Base-by-base conservation (phyloP, 2,329 filamentous ascomycete species). In the Trichoderma guizhouense region DNA sequence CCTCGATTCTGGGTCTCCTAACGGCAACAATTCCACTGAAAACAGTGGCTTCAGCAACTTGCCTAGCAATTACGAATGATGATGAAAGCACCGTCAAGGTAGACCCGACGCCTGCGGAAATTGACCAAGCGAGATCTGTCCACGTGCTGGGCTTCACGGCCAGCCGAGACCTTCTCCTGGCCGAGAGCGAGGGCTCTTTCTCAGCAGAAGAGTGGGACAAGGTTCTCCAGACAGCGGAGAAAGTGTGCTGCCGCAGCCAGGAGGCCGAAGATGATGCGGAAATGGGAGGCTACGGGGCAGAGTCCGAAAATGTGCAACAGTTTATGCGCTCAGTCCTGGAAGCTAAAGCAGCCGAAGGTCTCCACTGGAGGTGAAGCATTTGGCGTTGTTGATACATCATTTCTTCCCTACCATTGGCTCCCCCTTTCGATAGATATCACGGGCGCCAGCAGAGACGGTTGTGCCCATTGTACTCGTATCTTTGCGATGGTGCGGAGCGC, bases 91-190 rank as follows among this genome's bases (percentile, higher is more conserved):
- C n/a, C 39, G 82, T 90, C 36, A 80, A 89, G 34, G 81, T 84
- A 32, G 87, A 91, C 69, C 94, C 94, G 7, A 89, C 88, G 5
- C 85, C 89, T 7, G 84, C 87, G 26, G 86, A 92, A 73, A 85
- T 91, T 60, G 85, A 89, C 74, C 82, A 83, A 60, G 91, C 92
- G 12, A 86, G 84, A 70, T 97, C 94, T 6, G 83, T 93, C 26
- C 95, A 98, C 79, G 93, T 92, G n/a, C 86, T 98, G 72, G 92
- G 90, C 7, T 97, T 96, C 79, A 91, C 91, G n/a, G 90, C 91
- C 1, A 85, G 89, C 66, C 88, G 91, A 9, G 90, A 93, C 72
- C 83, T 97, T 66, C 82, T 98, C 26, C 82, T 97, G 55, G 90
- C 89, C 39, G 93, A 97, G 82, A 97, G 94, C 77, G 90, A 95